phyloP scores from a whole-genome alignment of 73 alveolate genomes.

The Paraurostyla sp. region DNA sequence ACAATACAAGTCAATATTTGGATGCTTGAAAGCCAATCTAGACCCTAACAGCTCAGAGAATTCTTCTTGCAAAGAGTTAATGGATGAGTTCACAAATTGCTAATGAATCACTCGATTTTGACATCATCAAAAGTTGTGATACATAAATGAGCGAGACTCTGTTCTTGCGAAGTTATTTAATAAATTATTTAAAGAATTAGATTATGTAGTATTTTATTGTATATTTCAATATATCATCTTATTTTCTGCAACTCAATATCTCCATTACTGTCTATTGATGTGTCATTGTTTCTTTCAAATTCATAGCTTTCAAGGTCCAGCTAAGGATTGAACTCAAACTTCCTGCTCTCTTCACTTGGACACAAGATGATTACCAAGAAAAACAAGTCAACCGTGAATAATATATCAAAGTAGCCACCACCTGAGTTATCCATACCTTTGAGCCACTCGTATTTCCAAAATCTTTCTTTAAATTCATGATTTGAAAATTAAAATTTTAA shows the following conservation, averaged over 20 bases:
- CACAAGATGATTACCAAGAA: background rate
- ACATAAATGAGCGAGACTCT: no score
- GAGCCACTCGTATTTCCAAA: no score
- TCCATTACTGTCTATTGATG: no score
- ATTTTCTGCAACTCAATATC: background rate
- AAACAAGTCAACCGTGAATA: background rate
- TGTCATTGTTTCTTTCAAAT: background rate
- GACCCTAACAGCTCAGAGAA: background rate
- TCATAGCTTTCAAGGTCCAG: background rate
- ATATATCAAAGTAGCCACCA: background rate
- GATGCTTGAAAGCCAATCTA: background rate
- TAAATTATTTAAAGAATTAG: background rate
- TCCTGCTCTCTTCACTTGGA: background rate
- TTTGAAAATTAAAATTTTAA: no score
- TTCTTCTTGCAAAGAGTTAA: background rate
- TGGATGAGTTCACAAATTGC: slow-evolving; percentile 20
- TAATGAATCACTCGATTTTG: slow-evolving; percentile 28
- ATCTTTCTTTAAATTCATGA: no score
- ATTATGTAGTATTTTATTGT: background rate
- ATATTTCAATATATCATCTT: background rate
- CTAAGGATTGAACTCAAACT: background rate
- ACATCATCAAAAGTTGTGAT: no score
- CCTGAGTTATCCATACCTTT: no score
- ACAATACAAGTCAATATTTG: background rate
- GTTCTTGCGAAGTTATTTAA: no score